Base-by-base conservation (phyloP, 78 protist species). In the Dictyostelium firmibasis region DNA sequence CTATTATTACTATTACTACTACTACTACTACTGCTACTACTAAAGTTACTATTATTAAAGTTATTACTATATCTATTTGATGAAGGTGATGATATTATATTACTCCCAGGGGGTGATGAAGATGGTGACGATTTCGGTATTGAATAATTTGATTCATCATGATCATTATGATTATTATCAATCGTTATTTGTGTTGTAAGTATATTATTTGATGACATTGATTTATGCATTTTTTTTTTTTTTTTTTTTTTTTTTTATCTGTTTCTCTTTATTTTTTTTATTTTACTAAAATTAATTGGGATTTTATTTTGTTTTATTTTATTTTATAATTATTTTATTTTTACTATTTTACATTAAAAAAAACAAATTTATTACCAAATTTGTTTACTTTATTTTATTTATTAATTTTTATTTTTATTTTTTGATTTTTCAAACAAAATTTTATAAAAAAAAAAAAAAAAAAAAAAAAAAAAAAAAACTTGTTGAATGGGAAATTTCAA, bases 151-250 rank as follows among this genome's bases (percentile, higher is more conserved):
- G 31, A n/a, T 10, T 64, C 35, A 27, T 67, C 75, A 67, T 67
- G 75, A 3, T 67, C 75, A 67, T 67, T 29, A 67, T 67, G 75
- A 67, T 67, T 67, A 25, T 67, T 67, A 67, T 67, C 75, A 25
- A 67, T 31, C 13, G 75, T 67, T 67, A 67, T 67, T 29, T 67
- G 31, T 27, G 75, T 67, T 67, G 75, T 67, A 67, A 27, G 25
- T 67, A 67, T 67, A 67, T 67, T 67, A 67, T 25, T 67, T 67
- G 36, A 67, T 67, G 75, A 67, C 18, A 67, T 67, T 67, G 75
- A 67, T 27, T 67, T 67, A 67, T 67, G 29, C 33, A 10, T 31
- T 29, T 70, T 70, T 10, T 70, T 25, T 31, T 70, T 14, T 31
- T 1, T 70, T 70, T 29, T 70, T 1, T 70, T 25, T 70, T 70